These are phyloP conservation scores for Prototheca cutis DNA, from an alignment of 163 green algal genomes.

Conservation along the genomic window DNA sequence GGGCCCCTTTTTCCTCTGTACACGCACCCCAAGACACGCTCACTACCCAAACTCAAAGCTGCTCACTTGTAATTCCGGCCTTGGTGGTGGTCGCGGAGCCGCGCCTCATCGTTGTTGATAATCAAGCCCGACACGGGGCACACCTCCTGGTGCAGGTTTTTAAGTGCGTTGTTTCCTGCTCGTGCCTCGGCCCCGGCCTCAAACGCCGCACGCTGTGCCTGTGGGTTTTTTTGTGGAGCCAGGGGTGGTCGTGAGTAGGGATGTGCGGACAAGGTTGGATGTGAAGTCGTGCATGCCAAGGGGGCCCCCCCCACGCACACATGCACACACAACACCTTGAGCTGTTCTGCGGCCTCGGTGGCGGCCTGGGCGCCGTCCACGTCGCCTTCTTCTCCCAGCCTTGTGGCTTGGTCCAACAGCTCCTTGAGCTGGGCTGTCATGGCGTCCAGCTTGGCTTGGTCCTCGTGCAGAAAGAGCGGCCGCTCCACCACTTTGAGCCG, in stretches of 20 bases:
- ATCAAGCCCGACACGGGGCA: slow-evolving; percentile 30
- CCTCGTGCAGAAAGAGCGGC: slow-evolving; percentile 23
- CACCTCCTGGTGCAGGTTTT: slow-evolving; percentile 18
- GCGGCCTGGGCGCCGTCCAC: slow-evolving; percentile 27
- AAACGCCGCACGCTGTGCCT: neutral
- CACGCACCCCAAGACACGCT: too few relatives aligned
- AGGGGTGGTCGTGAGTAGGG: too few relatives aligned
- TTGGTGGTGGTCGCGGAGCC: slow-evolving; percentile 25
- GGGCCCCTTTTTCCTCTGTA: neutral
- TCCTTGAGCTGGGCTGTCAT: slow-evolving; percentile 26
- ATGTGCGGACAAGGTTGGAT: too few relatives aligned
- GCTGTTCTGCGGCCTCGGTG: slow-evolving; percentile 17
- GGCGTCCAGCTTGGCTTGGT: slow-evolving; percentile 24
- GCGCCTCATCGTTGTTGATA: slow-evolving; percentile 32
- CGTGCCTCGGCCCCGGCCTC: slow-evolving; percentile 9
- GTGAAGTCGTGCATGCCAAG: neutral
- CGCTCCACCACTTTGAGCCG: slow-evolving; percentile 17
- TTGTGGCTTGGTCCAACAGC: slow-evolving; percentile 16
- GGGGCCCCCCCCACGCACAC: too few relatives aligned
- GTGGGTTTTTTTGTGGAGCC: too few relatives aligned
- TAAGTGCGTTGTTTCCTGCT: slow-evolving; percentile 15
- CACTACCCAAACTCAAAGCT: neutral
- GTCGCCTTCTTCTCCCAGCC: slow-evolving; percentile 29
- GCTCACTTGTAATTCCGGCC: slow-evolving; percentile 32
- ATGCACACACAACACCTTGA: slow-evolving; percentile 23